Evolutionary conservation across 2,329 filamentous ascomycete species (phyloP).

Genomic region (Acrocalymma vagum): DNA sequence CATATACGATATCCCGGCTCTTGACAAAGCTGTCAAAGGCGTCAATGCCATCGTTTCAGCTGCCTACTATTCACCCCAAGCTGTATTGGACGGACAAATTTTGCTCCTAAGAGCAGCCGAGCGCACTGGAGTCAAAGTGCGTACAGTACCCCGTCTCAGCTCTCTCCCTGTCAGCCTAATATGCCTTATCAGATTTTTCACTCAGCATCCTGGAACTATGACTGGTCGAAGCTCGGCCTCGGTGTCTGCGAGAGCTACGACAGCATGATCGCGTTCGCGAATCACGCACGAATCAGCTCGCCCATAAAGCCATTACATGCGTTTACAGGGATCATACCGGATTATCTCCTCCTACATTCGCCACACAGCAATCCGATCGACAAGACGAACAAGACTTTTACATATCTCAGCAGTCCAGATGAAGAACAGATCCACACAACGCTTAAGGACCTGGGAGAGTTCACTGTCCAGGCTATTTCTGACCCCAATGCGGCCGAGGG

Average conservation of each 20-base stretch:
- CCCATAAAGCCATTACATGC: constrained; percentile 18
- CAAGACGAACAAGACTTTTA: no score
- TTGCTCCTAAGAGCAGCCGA: constrained; percentile 25
- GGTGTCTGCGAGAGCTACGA: constrained; percentile 22
- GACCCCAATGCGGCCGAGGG: no score
- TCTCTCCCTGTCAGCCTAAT: no score
- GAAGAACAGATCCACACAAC: no score
- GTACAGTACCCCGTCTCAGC: no score
- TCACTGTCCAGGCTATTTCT: no score
- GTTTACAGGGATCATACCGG: no score
- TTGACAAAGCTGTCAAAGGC: constrained; percentile 17
- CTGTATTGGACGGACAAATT: constrained; percentile 22
- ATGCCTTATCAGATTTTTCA: no score
- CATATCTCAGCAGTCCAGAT: no score
- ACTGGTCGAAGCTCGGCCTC: constrained; percentile 17
- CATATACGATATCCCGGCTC: constrained; percentile 20
- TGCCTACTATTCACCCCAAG: constrained; percentile 14
- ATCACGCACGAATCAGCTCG: constrained; percentile 11
- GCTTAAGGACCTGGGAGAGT: no score
- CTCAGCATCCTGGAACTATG: constrained; percentile 22
- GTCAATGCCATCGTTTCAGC: constrained; percentile 27
- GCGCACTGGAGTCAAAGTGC: constrained; percentile 18
- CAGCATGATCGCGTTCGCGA: constrained; percentile 11
- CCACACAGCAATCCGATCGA: no score
- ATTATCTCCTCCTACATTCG: no score